Evolutionary conservation across 805 yeast species (phyloP), one percentile per base, ranked within the genome.

Genomic region (Cyberlindnera galapagoensis): DNA sequence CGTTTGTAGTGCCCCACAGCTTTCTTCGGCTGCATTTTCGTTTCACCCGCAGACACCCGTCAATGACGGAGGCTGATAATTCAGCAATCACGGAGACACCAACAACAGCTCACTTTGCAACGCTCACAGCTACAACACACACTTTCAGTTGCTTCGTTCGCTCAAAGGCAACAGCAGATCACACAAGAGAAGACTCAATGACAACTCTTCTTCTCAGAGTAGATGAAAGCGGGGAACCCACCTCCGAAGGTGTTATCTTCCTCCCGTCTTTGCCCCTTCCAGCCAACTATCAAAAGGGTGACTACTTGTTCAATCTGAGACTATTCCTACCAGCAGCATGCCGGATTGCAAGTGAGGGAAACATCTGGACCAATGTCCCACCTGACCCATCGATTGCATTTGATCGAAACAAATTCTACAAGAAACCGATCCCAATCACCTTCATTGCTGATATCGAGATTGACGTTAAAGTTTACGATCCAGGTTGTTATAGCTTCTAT

Each of bases 401-500:
- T 47, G 65, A 71, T 11, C 68, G 97, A 40, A 53, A 65, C 26
- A 63, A 59, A 30, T 84, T 71, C 54, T 63, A 67, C 40, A 67
- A 73, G 26, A 64, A 65, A 35, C 52, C 67, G 25, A 66, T 80
- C 34, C 60, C 61, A 7, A 59, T 73, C n/a, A 64, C 76, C 1
- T 79, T 88, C 52, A 76, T 76, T 47, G 55, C 69, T 31, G 92
- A 87, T 52, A 64, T 72, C 31, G 54, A 62, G 21, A 59, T 88
- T 13, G 75, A 71, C 38, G 63, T 90, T 31, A 65, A 71, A 7
- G 72, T 90, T 34, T 74, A 57, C 49, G 57, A 51, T 6, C 87
- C 96, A 1, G 98, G 98, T 3, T 71, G 94, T 2, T 90, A 70
- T 57, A 70, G 81, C 38, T 88, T 75, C 56, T 83, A 77, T 49